phyloP scores from a whole-genome alignment of 768 basidiomycete species.

The Kwoniella botswanensis region DNA sequence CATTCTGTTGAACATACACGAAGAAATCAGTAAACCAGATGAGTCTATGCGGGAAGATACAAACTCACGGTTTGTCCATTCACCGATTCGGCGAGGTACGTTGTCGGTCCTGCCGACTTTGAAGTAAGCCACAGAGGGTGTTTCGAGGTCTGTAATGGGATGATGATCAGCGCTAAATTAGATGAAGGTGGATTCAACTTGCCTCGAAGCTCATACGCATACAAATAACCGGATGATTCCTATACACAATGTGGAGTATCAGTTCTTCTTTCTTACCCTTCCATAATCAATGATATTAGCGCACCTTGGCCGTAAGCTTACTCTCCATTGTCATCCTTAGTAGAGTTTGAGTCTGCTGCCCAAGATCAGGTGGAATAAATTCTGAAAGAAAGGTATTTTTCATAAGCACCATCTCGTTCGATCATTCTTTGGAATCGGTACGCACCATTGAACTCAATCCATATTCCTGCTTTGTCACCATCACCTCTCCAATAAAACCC shows the following conservation, averaged over 20 bases:
- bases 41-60: not conserved
- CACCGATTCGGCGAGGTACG: slow-evolving; percentile 51
- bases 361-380: slow-evolving; percentile 50
- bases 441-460: slow-evolving; percentile 54
- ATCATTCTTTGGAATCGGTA: not conserved
- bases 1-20: slow-evolving; percentile 38
- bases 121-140: slow-evolving; percentile 42
- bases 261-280: not conserved
- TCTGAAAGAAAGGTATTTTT: slow-evolving; percentile 27
- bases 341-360: slow-evolving; percentile 54
- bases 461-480: slow-evolving; percentile 27
- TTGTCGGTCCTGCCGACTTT: slow-evolving; percentile 57
- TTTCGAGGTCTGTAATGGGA: slow-evolving; percentile 48
- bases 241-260: slow-evolving; percentile 20
- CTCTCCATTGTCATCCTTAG: slow-evolving; percentile 56
- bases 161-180: not conserved
- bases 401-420: not conserved
- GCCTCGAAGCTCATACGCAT: slow-evolving; percentile 56
- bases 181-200: not conserved
- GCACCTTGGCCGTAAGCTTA: slow-evolving; percentile 48
- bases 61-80: slow-evolving; percentile 55
- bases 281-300: slow-evolving; percentile 7
- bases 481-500: slow-evolving; percentile 51
- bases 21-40: not conserved
- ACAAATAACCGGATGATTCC: slow-evolving; percentile 55